phyloP scores from a whole-genome alignment of 164 flowering plant genomes.

The Nelumbo lutea region DNA sequence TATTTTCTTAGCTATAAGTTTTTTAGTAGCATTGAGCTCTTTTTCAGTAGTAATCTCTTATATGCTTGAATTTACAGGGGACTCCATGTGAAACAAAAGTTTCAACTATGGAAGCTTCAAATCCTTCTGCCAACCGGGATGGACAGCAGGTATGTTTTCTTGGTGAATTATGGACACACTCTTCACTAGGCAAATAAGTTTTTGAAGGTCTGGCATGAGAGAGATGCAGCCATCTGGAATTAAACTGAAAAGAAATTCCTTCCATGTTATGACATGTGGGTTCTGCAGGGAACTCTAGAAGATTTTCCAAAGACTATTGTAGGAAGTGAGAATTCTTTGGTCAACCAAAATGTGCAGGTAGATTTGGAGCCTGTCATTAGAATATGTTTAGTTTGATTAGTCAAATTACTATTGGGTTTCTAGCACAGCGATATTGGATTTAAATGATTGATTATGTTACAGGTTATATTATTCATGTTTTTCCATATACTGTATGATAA shows the following conservation, averaged over 20 bases:
- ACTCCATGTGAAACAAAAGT: constrained; percentile 40
- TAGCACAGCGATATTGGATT: neutral
- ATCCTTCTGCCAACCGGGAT: constrained; percentile 33
- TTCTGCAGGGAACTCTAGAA: constrained; percentile 26
- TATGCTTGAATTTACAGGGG: constrained; percentile 30
- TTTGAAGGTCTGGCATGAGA: neutral
- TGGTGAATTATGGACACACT: neutral
- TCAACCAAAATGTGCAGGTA: constrained; percentile 30
- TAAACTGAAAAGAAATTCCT: too few relatives aligned
- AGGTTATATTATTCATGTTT: neutral
- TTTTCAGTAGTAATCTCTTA: neutral
- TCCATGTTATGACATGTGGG: neutral
- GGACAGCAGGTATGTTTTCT: constrained; percentile 28
- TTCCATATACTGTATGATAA: neutral
- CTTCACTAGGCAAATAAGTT: neutral
- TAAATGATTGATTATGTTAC: neutral
- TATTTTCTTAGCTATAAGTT: neutral
- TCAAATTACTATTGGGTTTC: neutral
- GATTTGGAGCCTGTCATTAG: constrained; percentile 1
- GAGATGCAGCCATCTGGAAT: neutral
- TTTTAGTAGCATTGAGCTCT: too few relatives aligned
- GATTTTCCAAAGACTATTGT: constrained; percentile 20
- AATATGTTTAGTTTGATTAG: neutral
- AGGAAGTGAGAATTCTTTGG: constrained; percentile 19
- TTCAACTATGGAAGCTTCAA: constrained; percentile 25